phyloP scores from a whole-genome alignment of 495 filamentous ascomycete genomes.

The Podospora sp. region DNA sequence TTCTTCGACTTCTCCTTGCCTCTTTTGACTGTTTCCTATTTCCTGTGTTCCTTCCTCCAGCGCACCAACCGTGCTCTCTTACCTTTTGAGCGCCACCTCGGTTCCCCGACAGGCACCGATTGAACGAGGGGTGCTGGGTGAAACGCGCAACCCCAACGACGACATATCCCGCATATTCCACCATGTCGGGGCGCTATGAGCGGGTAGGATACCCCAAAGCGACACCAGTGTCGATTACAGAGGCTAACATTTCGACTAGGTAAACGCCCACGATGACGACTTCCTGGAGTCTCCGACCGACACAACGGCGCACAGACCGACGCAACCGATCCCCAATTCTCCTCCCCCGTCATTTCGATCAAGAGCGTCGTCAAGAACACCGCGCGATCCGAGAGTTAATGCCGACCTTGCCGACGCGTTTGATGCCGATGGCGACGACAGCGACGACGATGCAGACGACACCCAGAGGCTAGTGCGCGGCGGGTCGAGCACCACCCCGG shows the following conservation, averaged over 20 bases:
- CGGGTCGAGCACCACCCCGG: constrained; percentile 49
- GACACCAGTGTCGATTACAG: background rate
- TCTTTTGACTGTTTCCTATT: background rate
- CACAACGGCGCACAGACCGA: constrained; percentile 34
- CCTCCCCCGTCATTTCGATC: constrained; percentile 95
- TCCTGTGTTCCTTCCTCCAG: background rate
- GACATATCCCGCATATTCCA: constrained; percentile 32
- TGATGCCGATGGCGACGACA: constrained; percentile 72
- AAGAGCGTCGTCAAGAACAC: constrained; percentile 70
- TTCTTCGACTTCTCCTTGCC: background rate
- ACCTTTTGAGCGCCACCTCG: background rate
- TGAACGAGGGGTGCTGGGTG: constrained; percentile 5
- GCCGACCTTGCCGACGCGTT: constrained; percentile 88
- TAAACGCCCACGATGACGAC: constrained; percentile 52
- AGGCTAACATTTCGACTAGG: constrained; percentile 29
- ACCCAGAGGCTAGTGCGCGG: constrained; percentile 82
- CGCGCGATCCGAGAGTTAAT: constrained; percentile 54
- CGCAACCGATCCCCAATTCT: constrained; percentile 67
- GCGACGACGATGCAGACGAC: constrained; percentile 77
- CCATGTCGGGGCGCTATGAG: constrained; percentile 84
- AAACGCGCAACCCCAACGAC: background rate
- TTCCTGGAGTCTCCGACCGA: constrained; percentile 43
- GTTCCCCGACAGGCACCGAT: background rate
- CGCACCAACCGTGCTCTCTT: background rate
- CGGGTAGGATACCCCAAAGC: constrained; percentile 59